A percentile compares a stretch with the other conserved stretches of the same genome.
Conservation (phyloP, 768 basidiomycete genomes). For the Suillus alpinus region DNA sequence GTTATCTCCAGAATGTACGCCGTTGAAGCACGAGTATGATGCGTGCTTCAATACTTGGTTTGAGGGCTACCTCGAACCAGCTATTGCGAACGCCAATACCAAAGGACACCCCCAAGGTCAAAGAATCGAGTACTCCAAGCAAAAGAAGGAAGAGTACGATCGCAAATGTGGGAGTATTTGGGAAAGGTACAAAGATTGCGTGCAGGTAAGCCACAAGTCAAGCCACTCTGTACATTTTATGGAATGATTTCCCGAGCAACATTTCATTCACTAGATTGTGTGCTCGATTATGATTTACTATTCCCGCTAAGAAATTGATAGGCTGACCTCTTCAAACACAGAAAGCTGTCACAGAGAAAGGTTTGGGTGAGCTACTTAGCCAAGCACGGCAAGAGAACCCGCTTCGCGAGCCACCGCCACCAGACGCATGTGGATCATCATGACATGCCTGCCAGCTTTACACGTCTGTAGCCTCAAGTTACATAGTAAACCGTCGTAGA, state of each 20-base stretch:
- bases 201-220: constrained; percentile 59
- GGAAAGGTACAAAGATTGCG: constrained; percentile 75
- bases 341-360: constrained; percentile 80
- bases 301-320: not conserved
- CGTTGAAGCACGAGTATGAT: constrained; percentile 87
- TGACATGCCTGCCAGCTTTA: not conserved
- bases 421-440: constrained; percentile 10
- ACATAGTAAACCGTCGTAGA: not conserved
- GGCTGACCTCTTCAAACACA: constrained; percentile 24
- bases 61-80: constrained; percentile 91
- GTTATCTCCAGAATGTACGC: constrained; percentile 81
- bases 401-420: constrained; percentile 55
- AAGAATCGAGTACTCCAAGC: constrained; percentile 60
- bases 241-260: not conserved
- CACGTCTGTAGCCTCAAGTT: not conserved
- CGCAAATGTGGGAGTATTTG: constrained; percentile 81
- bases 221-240: not conserved
- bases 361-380: constrained; percentile 69
- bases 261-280: not conserved
- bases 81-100: constrained; percentile 40
- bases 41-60: constrained; percentile 98
- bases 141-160: constrained; percentile 88
- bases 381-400: constrained; percentile 83
- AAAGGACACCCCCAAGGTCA: constrained; percentile 39
- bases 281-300: not conserved